These are phyloP conservation scores for Cardamine chenopodiifolia DNA, from an alignment of 345 rosid species.

Conservation along the genomic window DNA sequence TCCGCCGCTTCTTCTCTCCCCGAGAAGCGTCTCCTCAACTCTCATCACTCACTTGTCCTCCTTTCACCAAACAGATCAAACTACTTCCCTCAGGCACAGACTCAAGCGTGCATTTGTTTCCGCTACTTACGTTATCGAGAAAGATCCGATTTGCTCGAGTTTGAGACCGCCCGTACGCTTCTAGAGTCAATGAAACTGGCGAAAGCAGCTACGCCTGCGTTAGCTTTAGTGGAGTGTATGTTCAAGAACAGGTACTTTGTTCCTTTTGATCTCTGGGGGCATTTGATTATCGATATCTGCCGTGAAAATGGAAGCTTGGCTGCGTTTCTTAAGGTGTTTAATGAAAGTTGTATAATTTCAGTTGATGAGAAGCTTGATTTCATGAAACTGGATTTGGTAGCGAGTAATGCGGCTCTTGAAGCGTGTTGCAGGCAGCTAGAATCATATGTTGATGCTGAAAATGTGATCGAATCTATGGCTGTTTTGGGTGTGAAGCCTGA, in stretches of 20 bases:
- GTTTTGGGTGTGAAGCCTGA: slow-evolving; percentile 73
- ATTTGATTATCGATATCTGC: slow-evolving; percentile 58
- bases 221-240: slow-evolving; percentile 77
- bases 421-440: slow-evolving; percentile 65
- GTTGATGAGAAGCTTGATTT: slow-evolving; percentile 70
- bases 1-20: slow-evolving; percentile 59
- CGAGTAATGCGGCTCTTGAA: slow-evolving; percentile 79
- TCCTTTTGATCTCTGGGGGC: slow-evolving; percentile 82
- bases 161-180: slow-evolving; percentile 53
- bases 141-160: slow-evolving; percentile 61
- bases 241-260: slow-evolving; percentile 76
- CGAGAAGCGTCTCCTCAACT: slow-evolving; percentile 60
- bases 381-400: slow-evolving; percentile 72
- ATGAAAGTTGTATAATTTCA: slow-evolving; percentile 70
- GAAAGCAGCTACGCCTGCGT: slow-evolving; percentile 68
- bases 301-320: slow-evolving; percentile 50
- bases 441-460: slow-evolving; percentile 68
- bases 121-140: slow-evolving; percentile 68
- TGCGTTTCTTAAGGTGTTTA: slow-evolving; percentile 65
- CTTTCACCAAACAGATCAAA: too few relatives aligned
- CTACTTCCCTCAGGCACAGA: slow-evolving; percentile 40
- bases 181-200: slow-evolving; percentile 63
- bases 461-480: slow-evolving; percentile 67
- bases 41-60: slow-evolving; percentile 66
- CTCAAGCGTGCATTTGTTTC: slow-evolving; percentile 97